Evolutionary conservation across 2,329 filamentous ascomycete species (phyloP).

Genomic region (Colletotrichum falcatum): DNA sequence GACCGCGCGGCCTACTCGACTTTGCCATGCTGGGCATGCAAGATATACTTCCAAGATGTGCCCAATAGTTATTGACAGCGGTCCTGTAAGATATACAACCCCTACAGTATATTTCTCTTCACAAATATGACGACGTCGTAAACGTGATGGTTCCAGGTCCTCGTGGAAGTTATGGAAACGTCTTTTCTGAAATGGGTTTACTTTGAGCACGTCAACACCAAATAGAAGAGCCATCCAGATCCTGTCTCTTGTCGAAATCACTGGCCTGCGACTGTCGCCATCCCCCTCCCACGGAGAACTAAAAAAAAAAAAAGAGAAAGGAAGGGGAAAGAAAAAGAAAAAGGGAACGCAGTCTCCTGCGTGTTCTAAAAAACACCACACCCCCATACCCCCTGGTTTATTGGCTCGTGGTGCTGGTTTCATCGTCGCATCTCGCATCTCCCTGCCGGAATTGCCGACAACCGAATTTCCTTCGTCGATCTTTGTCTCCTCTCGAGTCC

Average conservation of each 20-base stretch:
- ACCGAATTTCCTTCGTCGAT: neutral
- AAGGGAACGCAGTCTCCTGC: too few relatives aligned
- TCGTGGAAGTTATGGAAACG: too few relatives aligned
- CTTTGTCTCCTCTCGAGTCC: neutral
- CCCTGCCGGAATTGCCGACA: slow-evolving; percentile 2
- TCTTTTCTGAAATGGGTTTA: neutral
- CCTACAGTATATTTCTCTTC: neutral
- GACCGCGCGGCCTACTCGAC: neutral
- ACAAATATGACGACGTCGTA: too few relatives aligned
- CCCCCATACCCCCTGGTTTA: neutral
- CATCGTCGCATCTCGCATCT: neutral
- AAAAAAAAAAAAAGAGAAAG: too few relatives aligned
- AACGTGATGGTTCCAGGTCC: too few relatives aligned
- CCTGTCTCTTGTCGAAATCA: neutral
- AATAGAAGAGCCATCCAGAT: too few relatives aligned
- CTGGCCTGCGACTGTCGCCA: neutral
- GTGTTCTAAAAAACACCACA: neutral
- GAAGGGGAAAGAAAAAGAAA: too few relatives aligned
- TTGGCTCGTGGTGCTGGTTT: neutral
- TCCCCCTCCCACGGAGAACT: too few relatives aligned
- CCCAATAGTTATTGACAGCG: neutral
- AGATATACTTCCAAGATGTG: neutral
- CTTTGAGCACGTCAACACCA: too few relatives aligned
- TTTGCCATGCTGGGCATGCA: slow-evolving; percentile 27
- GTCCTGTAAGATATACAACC: slow-evolving; percentile 2